Evolutionary conservation across 2,329 filamentous ascomycete species (phyloP), one percentile per base, ranked within the genome.

Genomic region (Stachybotrys chlorohalonatus): DNA sequence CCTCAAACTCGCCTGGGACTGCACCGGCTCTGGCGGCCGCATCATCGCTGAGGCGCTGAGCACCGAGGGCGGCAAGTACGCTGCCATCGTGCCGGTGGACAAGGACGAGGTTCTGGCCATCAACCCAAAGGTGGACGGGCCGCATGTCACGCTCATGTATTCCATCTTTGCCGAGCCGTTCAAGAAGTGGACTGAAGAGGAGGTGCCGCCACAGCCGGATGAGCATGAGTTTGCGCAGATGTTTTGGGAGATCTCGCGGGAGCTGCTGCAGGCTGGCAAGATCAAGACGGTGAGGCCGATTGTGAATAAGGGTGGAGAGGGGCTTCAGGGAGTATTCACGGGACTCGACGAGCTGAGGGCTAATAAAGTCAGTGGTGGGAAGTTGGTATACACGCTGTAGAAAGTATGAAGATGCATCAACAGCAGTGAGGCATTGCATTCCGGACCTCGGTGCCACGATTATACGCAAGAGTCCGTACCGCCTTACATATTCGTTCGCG

Each of bases 381-480:
- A 76, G 64, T 60, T 77, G 55, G 74, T 77, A 1, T 75, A 74
- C 58, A 73, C 70, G 7, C 11, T 73, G 56, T 73, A 32, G 52
- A 16, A n/a, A n/a, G 46, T 24, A 24, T 4, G 2, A 24, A 24
- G 24, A 24, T 24, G 4, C 4, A 24, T 24, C 24, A 24, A 4
- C 24, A 24, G 24, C 24, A 24, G 24, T 24, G 24, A 4, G 24
- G 24, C 24, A 24, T 24, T 24, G 24, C 4, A 24, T 24, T 24
- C 24, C 24, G 24, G 24, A 24, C 24, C 24, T 24, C 24, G 4
- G 2, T 24, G 24, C 24, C 24, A 24, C 24, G 24, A 24, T 24
- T 24, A 24, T 24, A 24, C 24, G 24, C 24, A 24, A 4, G 2
- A 24, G 24, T 24, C 24, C 24, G 24, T 24, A 24, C 24, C 2